A percentile compares a stretch with the other conserved stretches of the same genome.
Evolutionary conservation across 2,329 filamentous ascomycete genomes (phyloP).

Genomic region (Calycina herbarum): DNA sequence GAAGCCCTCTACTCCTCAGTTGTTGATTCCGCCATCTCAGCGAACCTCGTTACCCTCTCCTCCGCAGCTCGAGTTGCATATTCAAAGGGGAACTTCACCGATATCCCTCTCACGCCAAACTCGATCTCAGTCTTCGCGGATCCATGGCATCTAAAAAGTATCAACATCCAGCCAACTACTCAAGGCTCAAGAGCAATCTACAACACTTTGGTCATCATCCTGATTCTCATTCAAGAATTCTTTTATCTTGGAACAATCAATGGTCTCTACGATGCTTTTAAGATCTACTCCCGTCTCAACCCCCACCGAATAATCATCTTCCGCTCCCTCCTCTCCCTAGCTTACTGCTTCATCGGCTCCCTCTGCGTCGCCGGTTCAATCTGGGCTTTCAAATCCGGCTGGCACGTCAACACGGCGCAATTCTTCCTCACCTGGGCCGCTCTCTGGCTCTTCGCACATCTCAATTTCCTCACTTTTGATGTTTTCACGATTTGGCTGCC

Average conservation of each 20-base stretch:
- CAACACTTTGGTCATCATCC: constrained; percentile 44
- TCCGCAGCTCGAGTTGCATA: constrained; percentile 34
- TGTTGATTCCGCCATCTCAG: constrained; percentile 33
- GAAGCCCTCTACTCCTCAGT: constrained; percentile 40
- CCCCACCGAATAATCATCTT: constrained; percentile 32
- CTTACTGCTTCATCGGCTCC: constrained; percentile 41
- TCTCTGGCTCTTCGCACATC: constrained; percentile 60
- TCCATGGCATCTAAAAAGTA: constrained; percentile 36
- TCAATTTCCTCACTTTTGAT: constrained; percentile 47
- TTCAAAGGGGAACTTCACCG: constrained; percentile 23
- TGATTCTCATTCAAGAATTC: constrained; percentile 39
- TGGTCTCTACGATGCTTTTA: constrained; percentile 32
- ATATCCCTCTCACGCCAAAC: constrained; percentile 23
- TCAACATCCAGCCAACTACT: constrained; percentile 38
- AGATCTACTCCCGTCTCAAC: constrained; percentile 28
- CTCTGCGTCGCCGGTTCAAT: constrained; percentile 43
- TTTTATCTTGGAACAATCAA: constrained; percentile 36
- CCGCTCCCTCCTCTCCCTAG: constrained; percentile 34
- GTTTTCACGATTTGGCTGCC: constrained; percentile 40
- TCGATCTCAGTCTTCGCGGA: constrained; percentile 38
- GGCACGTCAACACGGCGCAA: constrained; percentile 51
- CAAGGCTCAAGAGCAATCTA: constrained; percentile 40
- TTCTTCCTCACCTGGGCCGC: constrained; percentile 59
- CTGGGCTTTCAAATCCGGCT: constrained; percentile 47
- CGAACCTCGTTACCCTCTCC: constrained; percentile 36